Evolutionary conservation across 768 basidiomycete genomes (phyloP), one percentile per base, ranked within the genome.

Genomic region (Macrocybe gigantea): DNA sequence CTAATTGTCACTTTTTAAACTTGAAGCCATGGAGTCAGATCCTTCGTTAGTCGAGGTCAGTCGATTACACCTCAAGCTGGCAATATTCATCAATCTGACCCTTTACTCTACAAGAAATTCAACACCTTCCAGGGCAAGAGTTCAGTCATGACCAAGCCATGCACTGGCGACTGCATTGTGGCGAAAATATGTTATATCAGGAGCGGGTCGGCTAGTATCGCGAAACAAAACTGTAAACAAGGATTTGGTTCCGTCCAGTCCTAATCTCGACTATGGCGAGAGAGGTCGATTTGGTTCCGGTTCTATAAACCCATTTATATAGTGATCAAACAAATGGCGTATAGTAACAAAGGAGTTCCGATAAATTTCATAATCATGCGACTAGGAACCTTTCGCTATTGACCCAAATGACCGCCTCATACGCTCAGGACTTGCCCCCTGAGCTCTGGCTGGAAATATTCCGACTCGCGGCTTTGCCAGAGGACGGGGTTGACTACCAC

Each of bases 101-200:
- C 22, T 15, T 14, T 40, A n/a, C 11, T 12, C 48, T 38, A 49
- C 7, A 41, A 86, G 79, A 72, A 69, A 9, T 89, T 88, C 69
- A 85, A 78, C 50, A 77, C 72, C 0, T 73, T 82, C 54, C 88
- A 90, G 62, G 84, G 86, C 38, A 90, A 88, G 65, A 70, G 72
- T 48, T 85, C 85, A 5, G 62, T 80, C 31, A 69, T 65, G 31
- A 73, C 75, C 14, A 57, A 64, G 11, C 49, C 79, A 9, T 90
- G 87, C 61, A 79, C 74, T 0, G 80, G 75, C 12, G 70, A 74
- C 11, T 90, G 87, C 54, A 58, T 69, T n/a, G 51, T 60, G 1
- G 88, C 88, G 15, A 88, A 77, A 63, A 80, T 89, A 38, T 88
- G 85, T 58, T 87, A 87, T 54, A 83, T 88, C 12, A 76, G 87